Evolutionary conservation across 2,329 filamentous ascomycete species (phyloP), one percentile per base, ranked within the genome.

Genomic region (Pezizomycotina sp.): DNA sequence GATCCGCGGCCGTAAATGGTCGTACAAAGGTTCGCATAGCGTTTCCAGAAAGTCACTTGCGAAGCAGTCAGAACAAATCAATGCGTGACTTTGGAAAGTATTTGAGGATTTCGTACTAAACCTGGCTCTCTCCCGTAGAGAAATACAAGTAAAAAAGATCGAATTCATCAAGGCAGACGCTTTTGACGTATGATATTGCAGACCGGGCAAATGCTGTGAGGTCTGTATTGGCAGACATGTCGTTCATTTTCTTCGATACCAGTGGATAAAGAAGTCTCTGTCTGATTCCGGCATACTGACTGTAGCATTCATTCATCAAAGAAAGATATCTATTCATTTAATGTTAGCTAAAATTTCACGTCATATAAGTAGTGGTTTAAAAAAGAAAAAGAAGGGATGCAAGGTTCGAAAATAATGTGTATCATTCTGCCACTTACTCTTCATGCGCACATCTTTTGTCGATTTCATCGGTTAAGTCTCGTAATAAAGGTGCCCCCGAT

Each of bases 21-120:
- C 73, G 49, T 75, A 76, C 18, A 77, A 59, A 2, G 73, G 72
- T 52, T 77, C 73, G 51, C 71, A 74, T 29, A 77, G 60, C 12
- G 69, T 65, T 52, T 77, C 73, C 1, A 77, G 58, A 45, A 74
- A 77, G 41, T 76, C 69, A 49, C 77, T 52, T 10, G 31, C 31
- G 8, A 10, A n/a, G n/a, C n/a, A n/a, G n/a, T n/a, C n/a, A 66
- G 43, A 76, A 74, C 71, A 70, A 74, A 52, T 74, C 68, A 4
- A 62, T 62, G 71, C 71, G 28, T 13, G 10, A 10, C 15, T 8
- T 7, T 6, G n/a, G 13, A 2, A 5, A 4, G 4, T 6, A n/a
- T 21, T 16, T 20, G 5, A 23, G 14, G 12, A 2, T 4, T 7
- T 22, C 33, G 34, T 35, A 52, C 50, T 50, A 52, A 23, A 48